Conservation (phyloP, 192 early-diverging fungal species). For the Funneliformis geosporum region DNA sequence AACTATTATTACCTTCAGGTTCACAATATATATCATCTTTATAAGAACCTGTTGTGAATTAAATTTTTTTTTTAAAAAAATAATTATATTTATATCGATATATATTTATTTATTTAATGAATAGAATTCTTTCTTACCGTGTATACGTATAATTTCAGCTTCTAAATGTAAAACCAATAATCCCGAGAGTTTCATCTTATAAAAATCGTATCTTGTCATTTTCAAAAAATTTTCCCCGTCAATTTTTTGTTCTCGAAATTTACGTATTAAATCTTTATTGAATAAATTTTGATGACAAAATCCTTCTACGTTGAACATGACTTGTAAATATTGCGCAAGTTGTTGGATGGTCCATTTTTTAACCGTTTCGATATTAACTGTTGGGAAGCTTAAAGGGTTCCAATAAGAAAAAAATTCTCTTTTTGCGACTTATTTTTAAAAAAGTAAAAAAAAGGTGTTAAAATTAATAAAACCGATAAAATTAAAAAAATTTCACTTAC, state of each 20-base stretch:
- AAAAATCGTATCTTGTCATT: background rate
- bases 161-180: background rate
- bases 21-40: too few relatives aligned
- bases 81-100: too few relatives aligned
- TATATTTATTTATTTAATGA: too few relatives aligned
- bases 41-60: too few relatives aligned
- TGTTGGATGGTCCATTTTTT: background rate
- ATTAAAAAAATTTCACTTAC: too few relatives aligned
- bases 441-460: too few relatives aligned
- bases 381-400: background rate
- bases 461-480: too few relatives aligned
- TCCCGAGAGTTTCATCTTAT: background rate
- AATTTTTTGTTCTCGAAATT: background rate
- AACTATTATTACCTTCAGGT: too few relatives aligned
- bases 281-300: background rate
- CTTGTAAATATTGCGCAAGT: background rate
- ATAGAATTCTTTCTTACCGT: background rate
- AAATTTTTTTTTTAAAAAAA: too few relatives aligned
- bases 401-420: background rate
- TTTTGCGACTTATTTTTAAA: too few relatives aligned
- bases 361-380: background rate
- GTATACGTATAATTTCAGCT: background rate
- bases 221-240: slow-evolving; percentile 1
- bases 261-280: background rate
- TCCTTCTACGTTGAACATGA: background rate